These are phyloP conservation scores for Eutrema japonicum DNA, from an alignment of 345 rosid species.

Conservation along the genomic window DNA sequence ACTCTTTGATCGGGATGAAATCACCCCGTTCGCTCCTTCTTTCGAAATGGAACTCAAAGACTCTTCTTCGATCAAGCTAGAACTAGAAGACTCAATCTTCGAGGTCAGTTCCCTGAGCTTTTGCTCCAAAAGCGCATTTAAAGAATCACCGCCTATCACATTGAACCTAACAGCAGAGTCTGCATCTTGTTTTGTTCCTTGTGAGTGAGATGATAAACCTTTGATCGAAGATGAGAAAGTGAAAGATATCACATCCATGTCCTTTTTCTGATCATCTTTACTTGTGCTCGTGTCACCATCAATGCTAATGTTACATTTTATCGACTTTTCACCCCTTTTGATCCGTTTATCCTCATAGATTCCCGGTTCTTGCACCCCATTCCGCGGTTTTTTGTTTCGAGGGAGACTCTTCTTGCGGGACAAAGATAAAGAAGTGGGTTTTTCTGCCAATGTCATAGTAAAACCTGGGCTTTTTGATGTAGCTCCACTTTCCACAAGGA, in stretches of 20 bases:
- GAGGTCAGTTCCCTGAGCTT: conserved; percentile 75
- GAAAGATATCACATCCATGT: conserved; percentile 85
- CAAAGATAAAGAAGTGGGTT: conserved; percentile 41
- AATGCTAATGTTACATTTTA: conserved; percentile 50
- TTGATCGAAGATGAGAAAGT: conserved; percentile 83
- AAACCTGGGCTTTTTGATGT: conserved; percentile 47
- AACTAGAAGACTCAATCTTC: conserved; percentile 58
- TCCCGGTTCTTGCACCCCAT: conserved; percentile 45
- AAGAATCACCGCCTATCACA: conserved; percentile 79
- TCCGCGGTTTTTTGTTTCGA: conserved; percentile 53
- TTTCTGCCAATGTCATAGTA: conserved; percentile 40
- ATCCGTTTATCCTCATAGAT: conserved; percentile 47
- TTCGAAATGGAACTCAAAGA: conserved; percentile 48
- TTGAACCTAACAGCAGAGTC: conserved; percentile 60
- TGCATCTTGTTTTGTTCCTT: conserved; percentile 43
- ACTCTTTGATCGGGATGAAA: conserved; percentile 31
- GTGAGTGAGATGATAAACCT: conserved; percentile 43
- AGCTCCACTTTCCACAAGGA: conserved; percentile 47
- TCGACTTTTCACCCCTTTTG: conserved; percentile 50
- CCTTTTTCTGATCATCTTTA: conserved; percentile 49
- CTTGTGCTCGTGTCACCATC: conserved; percentile 48
- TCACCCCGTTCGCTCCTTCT: conserved; percentile 36
- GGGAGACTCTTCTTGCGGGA: conserved; percentile 53
- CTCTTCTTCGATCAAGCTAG: conserved; percentile 55
- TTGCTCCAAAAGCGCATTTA: conserved; percentile 82